Evolutionary conservation across 768 basidiomycete species (phyloP).

Genomic region (Lactifluus volemus): DNA sequence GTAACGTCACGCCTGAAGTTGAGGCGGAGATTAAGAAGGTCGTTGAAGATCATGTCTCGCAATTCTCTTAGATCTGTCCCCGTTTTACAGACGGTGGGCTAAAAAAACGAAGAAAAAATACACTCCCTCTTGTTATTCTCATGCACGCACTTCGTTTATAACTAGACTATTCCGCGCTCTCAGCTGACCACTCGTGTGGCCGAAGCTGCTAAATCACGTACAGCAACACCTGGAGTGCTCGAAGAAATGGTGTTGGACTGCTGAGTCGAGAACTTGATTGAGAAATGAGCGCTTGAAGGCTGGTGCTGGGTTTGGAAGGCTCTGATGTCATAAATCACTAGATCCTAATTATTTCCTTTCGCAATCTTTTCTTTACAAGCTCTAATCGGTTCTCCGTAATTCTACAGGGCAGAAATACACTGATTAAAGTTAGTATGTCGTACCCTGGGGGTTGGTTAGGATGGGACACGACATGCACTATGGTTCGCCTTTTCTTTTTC

Average conservation of each 20-base stretch:
- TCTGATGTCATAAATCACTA: too few species aligned
- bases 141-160: slow-evolving; percentile 8
- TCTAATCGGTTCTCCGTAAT: slow-evolving; percentile 11
- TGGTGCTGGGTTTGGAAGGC: too few species aligned
- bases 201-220: neutral
- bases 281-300: neutral
- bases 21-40: slow-evolving; percentile 94
- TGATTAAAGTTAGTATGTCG: slow-evolving; percentile 10
- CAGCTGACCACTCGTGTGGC: neutral
- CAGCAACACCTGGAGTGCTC: too few species aligned
- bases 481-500: neutral
- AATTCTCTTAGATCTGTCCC: slow-evolving; percentile 44
- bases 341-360: neutral
- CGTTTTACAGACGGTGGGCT: slow-evolving; percentile 8
- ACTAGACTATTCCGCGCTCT: slow-evolving; percentile 5
- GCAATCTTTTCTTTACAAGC: neutral
- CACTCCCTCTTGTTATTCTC: neutral
- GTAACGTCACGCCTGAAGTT: slow-evolving; percentile 79
- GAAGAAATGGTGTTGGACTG: too few species aligned
- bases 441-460: slow-evolving; percentile 1
- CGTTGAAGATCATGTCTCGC: slow-evolving; percentile 80
- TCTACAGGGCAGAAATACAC: slow-evolving; percentile 16
- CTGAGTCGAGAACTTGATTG: neutral
- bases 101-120: slow-evolving; percentile 15
- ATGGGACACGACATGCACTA: slow-evolving; percentile 4